phyloP scores from a whole-genome alignment of 2,329 filamentous ascomycete species.

The Rutstroemia sp. region DNA sequence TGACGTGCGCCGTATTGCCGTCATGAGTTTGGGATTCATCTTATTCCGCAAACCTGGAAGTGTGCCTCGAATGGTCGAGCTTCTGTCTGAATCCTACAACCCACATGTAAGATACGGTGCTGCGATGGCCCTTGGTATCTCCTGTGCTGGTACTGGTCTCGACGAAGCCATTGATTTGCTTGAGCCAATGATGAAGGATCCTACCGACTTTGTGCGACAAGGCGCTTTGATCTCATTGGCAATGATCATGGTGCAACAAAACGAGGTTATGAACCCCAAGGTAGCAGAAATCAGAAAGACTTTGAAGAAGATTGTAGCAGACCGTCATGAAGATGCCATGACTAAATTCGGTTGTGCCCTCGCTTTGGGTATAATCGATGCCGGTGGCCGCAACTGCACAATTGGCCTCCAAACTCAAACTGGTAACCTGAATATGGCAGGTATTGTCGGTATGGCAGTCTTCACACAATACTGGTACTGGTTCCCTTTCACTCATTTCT shows the following conservation, averaged over 20 bases:
- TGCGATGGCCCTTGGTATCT: constrained; percentile 96
- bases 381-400: constrained; percentile 95
- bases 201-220: constrained; percentile 95
- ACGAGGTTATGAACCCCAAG: constrained; percentile 97
- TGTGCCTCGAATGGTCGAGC: constrained; percentile 96
- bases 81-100: constrained; percentile 97
- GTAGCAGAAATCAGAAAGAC: constrained; percentile 86
- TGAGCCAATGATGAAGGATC: constrained; percentile 99
- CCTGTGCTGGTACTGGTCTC: constrained; percentile 90
- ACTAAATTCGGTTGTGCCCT: constrained; percentile 96
- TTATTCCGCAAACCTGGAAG: constrained; percentile 96
- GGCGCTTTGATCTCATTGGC: constrained; percentile 88
- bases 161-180: constrained; percentile 94
- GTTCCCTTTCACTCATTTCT: constrained; percentile 98
- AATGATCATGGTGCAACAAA: constrained; percentile 99
- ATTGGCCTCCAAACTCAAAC: constrained; percentile 97
- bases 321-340: constrained; percentile 98
- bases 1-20: constrained; percentile 89
- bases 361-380: constrained; percentile 94
- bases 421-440: constrained; percentile 97
- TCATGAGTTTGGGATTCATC: constrained; percentile 97
- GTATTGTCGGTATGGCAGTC: constrained; percentile 94
- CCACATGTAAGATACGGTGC: constrained; percentile 96
- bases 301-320: constrained; percentile 85
- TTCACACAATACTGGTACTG: constrained; percentile 99